Evolutionary conservation across 2,329 filamentous ascomycete genomes (phyloP).

Genomic region (Ceratocystis ficicola): DNA sequence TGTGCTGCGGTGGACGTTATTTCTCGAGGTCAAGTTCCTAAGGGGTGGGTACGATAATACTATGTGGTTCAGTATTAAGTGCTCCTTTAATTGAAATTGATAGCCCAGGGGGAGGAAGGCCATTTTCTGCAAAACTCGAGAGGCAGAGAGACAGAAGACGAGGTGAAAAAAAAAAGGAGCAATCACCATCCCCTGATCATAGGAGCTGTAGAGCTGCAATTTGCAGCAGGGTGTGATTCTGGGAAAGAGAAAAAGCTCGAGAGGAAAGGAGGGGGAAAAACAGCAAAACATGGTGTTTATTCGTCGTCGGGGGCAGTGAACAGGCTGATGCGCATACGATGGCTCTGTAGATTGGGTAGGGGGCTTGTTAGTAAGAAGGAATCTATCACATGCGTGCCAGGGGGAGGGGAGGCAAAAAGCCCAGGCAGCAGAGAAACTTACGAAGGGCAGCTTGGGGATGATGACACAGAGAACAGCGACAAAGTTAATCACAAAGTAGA

Average conservation of each 20-base stretch:
- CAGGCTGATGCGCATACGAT: constrained; percentile 63
- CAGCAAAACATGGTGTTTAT: constrained; percentile 12
- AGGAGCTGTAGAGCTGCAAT: not conserved
- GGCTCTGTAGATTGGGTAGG: constrained; percentile 43
- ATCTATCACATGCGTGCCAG: not conserved
- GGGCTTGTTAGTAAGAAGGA: constrained; percentile 20
- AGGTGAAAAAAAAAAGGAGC: not conserved
- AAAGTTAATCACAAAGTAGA: constrained; percentile 96
- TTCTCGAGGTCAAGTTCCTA: not conserved
- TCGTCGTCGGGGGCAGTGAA: constrained; percentile 52
- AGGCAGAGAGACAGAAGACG: not conserved
- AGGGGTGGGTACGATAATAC: constrained; percentile 9
- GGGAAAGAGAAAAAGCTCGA: not conserved
- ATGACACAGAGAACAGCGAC: constrained; percentile 83
- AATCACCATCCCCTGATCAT: not conserved
- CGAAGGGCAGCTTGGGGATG: constrained; percentile 89
- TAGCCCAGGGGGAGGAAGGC: not conserved
- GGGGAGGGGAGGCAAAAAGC: not conserved
- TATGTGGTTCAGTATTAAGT: constrained; percentile 2
- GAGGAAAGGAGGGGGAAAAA: not conserved
- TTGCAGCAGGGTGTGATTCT: not conserved
- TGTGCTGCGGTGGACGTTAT: not conserved
- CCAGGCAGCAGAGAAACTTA: constrained; percentile 41
- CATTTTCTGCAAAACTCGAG: not conserved
- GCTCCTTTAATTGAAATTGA: constrained; percentile 12